Conservation (phyloP, 169 alveolate species). For the Eimeria mitis region DNA sequence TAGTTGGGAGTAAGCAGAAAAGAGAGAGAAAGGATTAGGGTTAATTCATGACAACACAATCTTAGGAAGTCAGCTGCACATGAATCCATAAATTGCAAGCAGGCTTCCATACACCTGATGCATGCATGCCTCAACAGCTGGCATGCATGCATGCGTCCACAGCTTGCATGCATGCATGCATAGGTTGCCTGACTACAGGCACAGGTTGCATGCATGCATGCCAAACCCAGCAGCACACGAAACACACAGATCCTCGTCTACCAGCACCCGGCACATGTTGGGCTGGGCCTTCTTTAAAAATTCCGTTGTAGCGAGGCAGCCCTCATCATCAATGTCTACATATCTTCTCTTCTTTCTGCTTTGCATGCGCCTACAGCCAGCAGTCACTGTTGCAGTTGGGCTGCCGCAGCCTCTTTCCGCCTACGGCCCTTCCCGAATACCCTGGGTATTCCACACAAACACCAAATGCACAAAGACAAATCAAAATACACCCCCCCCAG, state of each 20-base stretch:
- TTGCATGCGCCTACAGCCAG: not conserved
- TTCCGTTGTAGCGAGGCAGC: not conserved
- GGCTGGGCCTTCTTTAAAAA: not conserved
- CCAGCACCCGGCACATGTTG: not conserved
- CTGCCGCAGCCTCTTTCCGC: conserved; percentile 15
- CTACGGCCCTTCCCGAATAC: conserved; percentile 13
- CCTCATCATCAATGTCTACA: not conserved
- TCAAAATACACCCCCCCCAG: not conserved
- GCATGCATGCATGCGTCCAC: not conserved
- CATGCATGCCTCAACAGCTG: not conserved
- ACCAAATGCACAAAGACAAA: not conserved
- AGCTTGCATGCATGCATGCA: not conserved
- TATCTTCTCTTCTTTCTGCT: not conserved
- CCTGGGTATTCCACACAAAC: not conserved
- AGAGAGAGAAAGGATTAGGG: not conserved
- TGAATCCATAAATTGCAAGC: not conserved
- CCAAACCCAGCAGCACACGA: too few relatives aligned
- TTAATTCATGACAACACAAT: not conserved
- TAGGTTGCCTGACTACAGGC: not conserved
- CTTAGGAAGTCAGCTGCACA: not conserved
- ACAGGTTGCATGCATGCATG: too few relatives aligned
- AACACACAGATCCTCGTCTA: not conserved
- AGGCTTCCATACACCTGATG: too few relatives aligned
- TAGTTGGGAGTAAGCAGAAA: not conserved
- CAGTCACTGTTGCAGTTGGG: not conserved